phyloP scores from a whole-genome alignment of 495 filamentous ascomycete species.

The Podospora tetraspora region DNA sequence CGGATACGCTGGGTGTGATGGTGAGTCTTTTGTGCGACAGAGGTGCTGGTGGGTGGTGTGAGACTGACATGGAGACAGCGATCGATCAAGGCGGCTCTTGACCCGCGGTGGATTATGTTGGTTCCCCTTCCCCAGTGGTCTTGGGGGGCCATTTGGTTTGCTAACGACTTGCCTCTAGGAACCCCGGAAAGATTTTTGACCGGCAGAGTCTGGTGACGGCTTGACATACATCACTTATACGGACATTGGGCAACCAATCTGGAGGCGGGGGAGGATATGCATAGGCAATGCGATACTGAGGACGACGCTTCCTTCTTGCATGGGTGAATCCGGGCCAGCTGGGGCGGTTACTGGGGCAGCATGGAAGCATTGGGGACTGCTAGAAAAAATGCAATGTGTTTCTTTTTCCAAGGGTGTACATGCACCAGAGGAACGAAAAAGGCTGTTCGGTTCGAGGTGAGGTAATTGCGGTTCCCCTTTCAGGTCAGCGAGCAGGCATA shows the following conservation, averaged over 20 bases:
- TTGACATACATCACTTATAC: neutral
- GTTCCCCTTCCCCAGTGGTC: neutral
- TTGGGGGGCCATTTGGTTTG: neutral
- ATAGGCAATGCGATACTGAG: neutral
- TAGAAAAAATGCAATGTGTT: neutral
- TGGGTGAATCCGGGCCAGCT: neutral
- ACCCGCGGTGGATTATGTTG: constrained; percentile 68
- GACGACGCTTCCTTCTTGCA: neutral
- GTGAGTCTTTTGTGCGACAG: too few species aligned
- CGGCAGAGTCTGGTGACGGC: constrained; percentile 3
- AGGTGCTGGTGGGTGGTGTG: too few species aligned
- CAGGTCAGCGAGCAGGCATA: too few species aligned
- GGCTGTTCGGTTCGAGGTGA: neutral
- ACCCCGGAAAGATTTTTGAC: constrained; percentile 23
- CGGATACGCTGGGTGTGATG: constrained; percentile 79
- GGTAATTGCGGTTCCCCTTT: too few species aligned
- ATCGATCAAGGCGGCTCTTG: constrained; percentile 74
- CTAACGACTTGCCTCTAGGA: constrained; percentile 8
- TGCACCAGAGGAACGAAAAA: neutral
- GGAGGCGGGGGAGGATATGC: neutral
- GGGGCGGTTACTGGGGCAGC: neutral
- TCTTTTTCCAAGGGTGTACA: neutral
- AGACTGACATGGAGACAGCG: constrained; percentile 35
- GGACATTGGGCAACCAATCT: neutral
- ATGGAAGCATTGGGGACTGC: neutral